Evolutionary conservation across 2,329 filamentous ascomycete species (phyloP).

Genomic region (Periconia macrospinosa): DNA sequence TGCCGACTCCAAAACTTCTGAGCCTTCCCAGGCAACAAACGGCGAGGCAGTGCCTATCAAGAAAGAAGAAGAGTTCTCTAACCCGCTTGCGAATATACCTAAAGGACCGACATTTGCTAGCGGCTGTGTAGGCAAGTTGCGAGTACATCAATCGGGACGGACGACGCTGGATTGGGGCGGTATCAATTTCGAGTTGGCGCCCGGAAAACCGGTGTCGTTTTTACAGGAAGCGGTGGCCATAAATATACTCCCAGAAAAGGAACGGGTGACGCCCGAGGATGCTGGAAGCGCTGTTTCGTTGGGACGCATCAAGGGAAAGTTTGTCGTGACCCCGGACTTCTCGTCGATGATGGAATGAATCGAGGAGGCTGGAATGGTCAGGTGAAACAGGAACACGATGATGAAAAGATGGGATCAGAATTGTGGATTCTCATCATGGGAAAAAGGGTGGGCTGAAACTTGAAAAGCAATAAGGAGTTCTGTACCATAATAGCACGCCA

Average conservation of each 20-base stretch:
- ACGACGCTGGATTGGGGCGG: slow-evolving; percentile 67
- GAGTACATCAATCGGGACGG: slow-evolving; percentile 63
- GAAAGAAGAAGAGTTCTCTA: slow-evolving; percentile 28
- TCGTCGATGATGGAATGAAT: slow-evolving; percentile 48
- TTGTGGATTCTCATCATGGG: too few relatives aligned
- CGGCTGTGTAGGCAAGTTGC: slow-evolving; percentile 62
- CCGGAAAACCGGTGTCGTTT: slow-evolving; percentile 60
- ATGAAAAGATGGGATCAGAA: too few relatives aligned
- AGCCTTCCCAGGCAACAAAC: slow-evolving; percentile 14
- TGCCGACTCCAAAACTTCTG: slow-evolving; percentile 7
- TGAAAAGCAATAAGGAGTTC: too few relatives aligned
- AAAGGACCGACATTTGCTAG: slow-evolving; percentile 47
- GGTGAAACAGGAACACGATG: too few relatives aligned
- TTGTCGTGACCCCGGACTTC: slow-evolving; percentile 66
- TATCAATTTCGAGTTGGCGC: slow-evolving; percentile 59
- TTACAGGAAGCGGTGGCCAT: slow-evolving; percentile 60
- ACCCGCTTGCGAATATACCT: slow-evolving; percentile 13
- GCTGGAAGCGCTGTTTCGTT: slow-evolving; percentile 56
- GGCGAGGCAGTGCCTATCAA: slow-evolving; percentile 28
- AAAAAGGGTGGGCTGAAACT: too few relatives aligned
- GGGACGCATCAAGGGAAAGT: slow-evolving; percentile 66
- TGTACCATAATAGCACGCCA: too few relatives aligned
- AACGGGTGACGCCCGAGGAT: slow-evolving; percentile 38
- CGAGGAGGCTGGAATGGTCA: neutral
- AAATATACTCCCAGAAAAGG: slow-evolving; percentile 32